Percentiles rank a stretch among this genome's conserved stretches.
Evolutionary conservation across 139 green algal genomes (phyloP).

Genomic region (Chlamydomonas applanata): DNA sequence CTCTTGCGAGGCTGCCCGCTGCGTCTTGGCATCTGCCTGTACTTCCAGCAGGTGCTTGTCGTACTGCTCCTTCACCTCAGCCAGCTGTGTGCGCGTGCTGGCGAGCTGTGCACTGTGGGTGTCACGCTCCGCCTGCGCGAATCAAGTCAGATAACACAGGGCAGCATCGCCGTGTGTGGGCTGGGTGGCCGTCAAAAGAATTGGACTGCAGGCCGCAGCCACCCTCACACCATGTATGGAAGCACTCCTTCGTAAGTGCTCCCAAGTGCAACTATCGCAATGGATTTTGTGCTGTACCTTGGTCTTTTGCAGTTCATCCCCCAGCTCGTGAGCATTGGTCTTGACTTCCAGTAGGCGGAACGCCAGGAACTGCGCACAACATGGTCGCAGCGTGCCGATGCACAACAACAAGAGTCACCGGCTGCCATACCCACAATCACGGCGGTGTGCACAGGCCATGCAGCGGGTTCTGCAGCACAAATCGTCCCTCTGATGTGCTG

Average conservation of each 20-base stretch:
- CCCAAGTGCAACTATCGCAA: neutral
- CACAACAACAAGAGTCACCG: neutral
- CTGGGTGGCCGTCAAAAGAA: no score
- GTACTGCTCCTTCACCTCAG: constrained; percentile 51
- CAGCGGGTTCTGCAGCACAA: neutral
- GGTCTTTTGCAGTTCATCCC: constrained; percentile 34
- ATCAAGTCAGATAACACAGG: neutral
- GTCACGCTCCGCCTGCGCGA: constrained; percentile 5
- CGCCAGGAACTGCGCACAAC: constrained; percentile 69
- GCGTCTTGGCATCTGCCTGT: constrained; percentile 50
- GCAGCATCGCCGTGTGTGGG: no score
- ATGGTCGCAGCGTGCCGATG: no score
- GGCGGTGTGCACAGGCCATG: neutral
- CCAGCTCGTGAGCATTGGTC: constrained; percentile 38
- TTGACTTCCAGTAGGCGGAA: constrained; percentile 79
- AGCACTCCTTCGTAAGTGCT: neutral
- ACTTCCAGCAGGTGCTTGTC: constrained; percentile 56
- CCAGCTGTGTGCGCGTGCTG: constrained; percentile 41
- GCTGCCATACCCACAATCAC: neutral
- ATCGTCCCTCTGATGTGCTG: no score
- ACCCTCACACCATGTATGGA: neutral
- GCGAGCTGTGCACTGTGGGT: constrained; percentile 17
- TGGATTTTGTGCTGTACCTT: constrained; percentile 19
- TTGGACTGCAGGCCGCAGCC: neutral
- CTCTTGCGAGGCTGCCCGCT: constrained; percentile 51